Percentiles rank a stretch among this genome's conserved stretches.
These are phyloP conservation scores for Viola odorata DNA, from an alignment of 345 rosid species.

Conservation along the genomic window DNA sequence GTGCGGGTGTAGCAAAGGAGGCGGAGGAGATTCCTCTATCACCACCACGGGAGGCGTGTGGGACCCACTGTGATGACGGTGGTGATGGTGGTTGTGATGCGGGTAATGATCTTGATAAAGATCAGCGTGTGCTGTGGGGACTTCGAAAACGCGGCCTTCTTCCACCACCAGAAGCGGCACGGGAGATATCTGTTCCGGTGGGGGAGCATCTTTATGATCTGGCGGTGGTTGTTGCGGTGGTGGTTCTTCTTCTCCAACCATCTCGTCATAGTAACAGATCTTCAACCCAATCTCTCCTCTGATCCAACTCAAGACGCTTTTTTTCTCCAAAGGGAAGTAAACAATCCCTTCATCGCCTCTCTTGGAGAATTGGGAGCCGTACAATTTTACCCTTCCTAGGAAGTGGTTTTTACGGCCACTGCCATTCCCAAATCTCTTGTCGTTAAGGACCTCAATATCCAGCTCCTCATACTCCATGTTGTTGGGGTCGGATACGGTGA, in stretches of 20 bases:
- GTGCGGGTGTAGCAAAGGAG: conserved; percentile 23
- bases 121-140: conserved; percentile 27
- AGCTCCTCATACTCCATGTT: conserved; percentile 78
- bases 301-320: conserved; percentile 91
- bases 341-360: conserved; percentile 77
- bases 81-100: not conserved
- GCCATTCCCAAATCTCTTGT: conserved; percentile 66
- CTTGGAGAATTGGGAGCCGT: conserved; percentile 65
- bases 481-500: conserved; percentile 66
- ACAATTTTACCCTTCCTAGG: conserved; percentile 81
- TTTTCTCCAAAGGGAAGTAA: conserved; percentile 75
- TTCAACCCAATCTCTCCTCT: conserved; percentile 79
- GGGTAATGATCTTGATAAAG: conserved; percentile 13
- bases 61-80: conserved; percentile 15
- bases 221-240: conserved; percentile 7
- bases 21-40: conserved; percentile 46
- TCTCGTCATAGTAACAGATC: conserved; percentile 73
- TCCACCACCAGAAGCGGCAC: conserved; percentile 41
- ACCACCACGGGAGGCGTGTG: conserved; percentile 49
- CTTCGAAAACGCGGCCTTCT: conserved; percentile 51
- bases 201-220: conserved; percentile 24
- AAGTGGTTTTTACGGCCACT: conserved; percentile 85
- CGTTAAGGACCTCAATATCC: conserved; percentile 73
- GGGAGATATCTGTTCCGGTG: conserved; percentile 26
- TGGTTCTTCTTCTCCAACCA: conserved; percentile 38